Conservation (phyloP, 1,139 yeast genomes). For the Hansenula sp. region DNA sequence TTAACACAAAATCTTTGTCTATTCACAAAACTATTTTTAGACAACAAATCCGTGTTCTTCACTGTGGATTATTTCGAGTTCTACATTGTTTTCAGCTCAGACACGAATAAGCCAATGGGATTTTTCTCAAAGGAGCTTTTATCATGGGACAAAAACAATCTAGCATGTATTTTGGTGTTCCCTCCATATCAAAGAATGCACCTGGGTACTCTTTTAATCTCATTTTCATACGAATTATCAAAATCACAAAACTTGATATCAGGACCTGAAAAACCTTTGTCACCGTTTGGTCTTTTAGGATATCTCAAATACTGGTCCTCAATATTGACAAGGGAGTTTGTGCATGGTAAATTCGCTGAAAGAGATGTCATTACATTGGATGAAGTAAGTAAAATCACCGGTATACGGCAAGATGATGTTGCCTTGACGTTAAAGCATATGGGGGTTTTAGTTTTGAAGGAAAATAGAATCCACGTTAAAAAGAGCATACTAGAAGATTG, state of each 20-base stretch:
- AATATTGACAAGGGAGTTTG: slow-evolving; percentile 37
- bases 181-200: slow-evolving; percentile 87
- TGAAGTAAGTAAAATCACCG: slow-evolving; percentile 55
- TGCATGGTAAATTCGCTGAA: slow-evolving; percentile 33
- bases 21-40: slow-evolving; percentile 86
- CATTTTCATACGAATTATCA: slow-evolving; percentile 77
- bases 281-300: slow-evolving; percentile 72
- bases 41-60: slow-evolving; percentile 84
- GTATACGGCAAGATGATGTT: slow-evolving; percentile 70
- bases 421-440: slow-evolving; percentile 60
- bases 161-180: slow-evolving; percentile 86
- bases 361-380: slow-evolving; percentile 38
- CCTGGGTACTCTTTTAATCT: slow-evolving; percentile 76
- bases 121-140: slow-evolving; percentile 85
- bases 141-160: slow-evolving; percentile 80
- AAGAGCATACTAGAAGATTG: slow-evolving; percentile 11
- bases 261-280: slow-evolving; percentile 91
- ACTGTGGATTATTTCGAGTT: slow-evolving; percentile 77
- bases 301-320: slow-evolving; percentile 79
- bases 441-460: slow-evolving; percentile 36
- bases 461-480: slow-evolving; percentile 11
- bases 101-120: slow-evolving; percentile 62
- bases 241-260: slow-evolving; percentile 53
- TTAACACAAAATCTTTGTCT: slow-evolving; percentile 81
- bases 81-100: slow-evolving; percentile 61